Conservation (phyloP, 208 protist species). For the Leishmania mexicana region DNA sequence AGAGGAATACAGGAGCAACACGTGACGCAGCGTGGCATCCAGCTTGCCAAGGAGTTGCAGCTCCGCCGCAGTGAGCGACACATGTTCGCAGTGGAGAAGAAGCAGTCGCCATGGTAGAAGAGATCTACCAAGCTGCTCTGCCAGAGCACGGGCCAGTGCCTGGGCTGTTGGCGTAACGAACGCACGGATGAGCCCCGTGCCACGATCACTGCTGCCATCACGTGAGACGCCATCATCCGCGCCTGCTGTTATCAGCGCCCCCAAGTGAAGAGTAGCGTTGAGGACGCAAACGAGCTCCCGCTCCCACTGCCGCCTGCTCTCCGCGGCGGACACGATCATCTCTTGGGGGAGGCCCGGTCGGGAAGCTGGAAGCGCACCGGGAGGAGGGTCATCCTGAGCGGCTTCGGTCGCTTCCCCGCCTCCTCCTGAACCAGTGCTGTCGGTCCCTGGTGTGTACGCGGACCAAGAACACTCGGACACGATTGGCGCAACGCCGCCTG, state of each 20-base stretch:
- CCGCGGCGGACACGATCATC: neutral
- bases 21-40: constrained; percentile 15
- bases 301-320: constrained; percentile 21
- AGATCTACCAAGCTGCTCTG: constrained; percentile 36
- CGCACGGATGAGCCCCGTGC: neutral
- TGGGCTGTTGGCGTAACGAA: constrained; percentile 26
- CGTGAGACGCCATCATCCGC: neutral
- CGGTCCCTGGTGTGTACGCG: too few relatives aligned
- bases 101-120: constrained; percentile 26
- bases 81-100: constrained; percentile 5
- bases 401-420: neutral
- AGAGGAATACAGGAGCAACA: constrained; percentile 1
- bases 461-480: neutral
- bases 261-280: constrained; percentile 19
- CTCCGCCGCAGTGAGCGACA: constrained; percentile 8
- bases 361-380: neutral
- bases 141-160: constrained; percentile 38
- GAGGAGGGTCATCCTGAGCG: neutral
- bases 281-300: constrained; percentile 22
- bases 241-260: neutral
- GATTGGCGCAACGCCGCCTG: neutral
- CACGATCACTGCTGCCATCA: neutral
- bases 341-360: neutral
- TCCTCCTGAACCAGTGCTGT: neutral
- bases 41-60: constrained; percentile 14